These are phyloP conservation scores for Sporothrix schenckii DNA, from an alignment of 2,329 filamentous ascomycete genomes.

Conservation along the genomic window DNA sequence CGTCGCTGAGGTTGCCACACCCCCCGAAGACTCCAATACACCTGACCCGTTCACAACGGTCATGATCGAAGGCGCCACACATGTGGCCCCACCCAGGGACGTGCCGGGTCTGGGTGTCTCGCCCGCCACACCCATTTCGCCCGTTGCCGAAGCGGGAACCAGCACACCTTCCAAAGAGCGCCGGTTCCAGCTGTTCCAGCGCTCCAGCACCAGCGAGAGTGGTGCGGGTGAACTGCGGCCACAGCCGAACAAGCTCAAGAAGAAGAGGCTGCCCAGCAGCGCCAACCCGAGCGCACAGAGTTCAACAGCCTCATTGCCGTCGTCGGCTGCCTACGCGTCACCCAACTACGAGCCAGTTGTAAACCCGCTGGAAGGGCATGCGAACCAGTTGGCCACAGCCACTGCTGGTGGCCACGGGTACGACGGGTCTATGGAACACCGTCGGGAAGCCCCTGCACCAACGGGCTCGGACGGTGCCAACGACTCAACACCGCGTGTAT, in stretches of 20 bases:
- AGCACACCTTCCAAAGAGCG: slow-evolving; percentile 67
- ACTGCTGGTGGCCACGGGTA: neutral
- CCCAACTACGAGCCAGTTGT: slow-evolving; percentile 48
- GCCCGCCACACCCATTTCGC: slow-evolving; percentile 26
- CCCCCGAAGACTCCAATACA: slow-evolving; percentile 39
- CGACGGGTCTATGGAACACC: slow-evolving; percentile 8
- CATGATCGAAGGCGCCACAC: slow-evolving; percentile 6
- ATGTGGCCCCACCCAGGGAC: neutral
- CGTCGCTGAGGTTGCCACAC: slow-evolving; percentile 46
- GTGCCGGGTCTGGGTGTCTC: slow-evolving; percentile 23
- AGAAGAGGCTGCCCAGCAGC: slow-evolving; percentile 77
- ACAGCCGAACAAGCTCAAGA: slow-evolving; percentile 87
- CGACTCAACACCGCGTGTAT: slow-evolving; percentile 53
- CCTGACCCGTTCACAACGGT: slow-evolving; percentile 24
- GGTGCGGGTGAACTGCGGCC: slow-evolving; percentile 58
- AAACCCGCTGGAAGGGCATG: slow-evolving; percentile 31
- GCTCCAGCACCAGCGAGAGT: slow-evolving; percentile 64
- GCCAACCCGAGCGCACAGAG: slow-evolving; percentile 87
- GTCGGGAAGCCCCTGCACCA: neutral
- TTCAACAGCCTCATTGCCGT: slow-evolving; percentile 73
- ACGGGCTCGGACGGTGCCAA: slow-evolving; percentile 38
- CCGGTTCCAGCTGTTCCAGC: slow-evolving; percentile 71
- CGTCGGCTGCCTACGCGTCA: slow-evolving; percentile 52
- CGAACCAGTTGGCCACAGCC: neutral
- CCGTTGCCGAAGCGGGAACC: slow-evolving; percentile 18